phyloP scores from a whole-genome alignment of 2,329 filamentous ascomycete species.

The Ampelomyces quisqualis region DNA sequence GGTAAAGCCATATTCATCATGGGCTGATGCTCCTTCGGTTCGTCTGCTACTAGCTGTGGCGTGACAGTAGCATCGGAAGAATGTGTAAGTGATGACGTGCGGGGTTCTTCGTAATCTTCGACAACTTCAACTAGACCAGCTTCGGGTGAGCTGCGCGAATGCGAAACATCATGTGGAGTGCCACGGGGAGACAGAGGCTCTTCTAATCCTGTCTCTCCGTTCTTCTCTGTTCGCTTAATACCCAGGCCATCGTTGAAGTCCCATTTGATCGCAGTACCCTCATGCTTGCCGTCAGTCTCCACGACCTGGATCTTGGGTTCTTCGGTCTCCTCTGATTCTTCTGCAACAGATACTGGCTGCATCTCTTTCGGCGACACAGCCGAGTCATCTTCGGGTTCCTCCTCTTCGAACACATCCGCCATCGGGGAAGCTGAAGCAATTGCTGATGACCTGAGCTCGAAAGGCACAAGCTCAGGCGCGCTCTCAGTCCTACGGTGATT shows the following conservation, averaged over 20 bases:
- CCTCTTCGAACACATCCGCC: slow-evolving; percentile 85
- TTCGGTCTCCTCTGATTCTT: slow-evolving; percentile 43
- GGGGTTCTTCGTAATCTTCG: slow-evolving; percentile 51
- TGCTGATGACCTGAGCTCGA: slow-evolving; percentile 56
- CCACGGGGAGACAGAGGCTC: slow-evolving; percentile 33
- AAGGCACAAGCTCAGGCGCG: slow-evolving; percentile 75
- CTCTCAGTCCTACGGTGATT: slow-evolving; percentile 79
- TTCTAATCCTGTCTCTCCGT: slow-evolving; percentile 7
- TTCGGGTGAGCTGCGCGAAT: slow-evolving; percentile 13
- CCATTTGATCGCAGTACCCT: slow-evolving; percentile 48
- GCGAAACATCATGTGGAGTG: slow-evolving; percentile 12
- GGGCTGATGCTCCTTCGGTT: slow-evolving; percentile 41
- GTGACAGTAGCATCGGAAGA: slow-evolving; percentile 54
- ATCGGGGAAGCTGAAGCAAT: slow-evolving; percentile 69
- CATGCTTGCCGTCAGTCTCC: slow-evolving; percentile 45
- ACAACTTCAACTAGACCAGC: slow-evolving; percentile 47
- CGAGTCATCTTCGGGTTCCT: slow-evolving; percentile 63
- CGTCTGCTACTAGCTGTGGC: slow-evolving; percentile 31
- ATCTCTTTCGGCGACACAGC: slow-evolving; percentile 10
- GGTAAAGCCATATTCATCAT: slow-evolving; percentile 43
- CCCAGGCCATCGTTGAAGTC: slow-evolving; percentile 45
- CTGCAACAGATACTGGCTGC: slow-evolving; percentile 15
- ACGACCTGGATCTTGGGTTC: slow-evolving; percentile 50
- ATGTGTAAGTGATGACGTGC: slow-evolving; percentile 52
- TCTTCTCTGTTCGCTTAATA: slow-evolving; percentile 29